Base-by-base conservation (phyloP, 2,329 filamentous ascomycete species). In the Myotisia sp. region DNA sequence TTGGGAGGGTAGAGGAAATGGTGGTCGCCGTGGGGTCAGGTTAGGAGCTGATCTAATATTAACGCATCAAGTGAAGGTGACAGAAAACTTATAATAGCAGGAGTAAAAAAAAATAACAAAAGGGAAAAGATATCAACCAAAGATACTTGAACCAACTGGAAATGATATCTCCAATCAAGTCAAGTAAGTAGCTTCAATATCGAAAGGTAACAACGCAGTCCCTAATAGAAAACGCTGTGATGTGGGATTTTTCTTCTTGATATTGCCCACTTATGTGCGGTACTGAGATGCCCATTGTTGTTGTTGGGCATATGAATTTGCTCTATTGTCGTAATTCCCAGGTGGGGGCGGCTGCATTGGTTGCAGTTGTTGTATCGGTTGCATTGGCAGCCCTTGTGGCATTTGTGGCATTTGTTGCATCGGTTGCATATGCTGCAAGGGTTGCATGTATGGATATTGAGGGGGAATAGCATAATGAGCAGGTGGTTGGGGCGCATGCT, bases 381-480 rank as follows among this genome's bases (percentile, higher is more conserved):
- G 29, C 29, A 34, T 24, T 5, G 14, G 9, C 14, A 23, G 10
- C 19, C 23, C 31, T 23, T 18, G n/a, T 9, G 13, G 31, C 5
- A 22, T 18, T 20, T 33, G 30, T 2, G 12, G 16, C 13, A 22
- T 24, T 19, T 35, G 33, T 26, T 35, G 31, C 16, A 26, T n/a
- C 13, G 21, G 31, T 7, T 13, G 21, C 14, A 19, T 17, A 26
- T 24, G n/a, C 3, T 27, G 31, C 12, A 20, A 19, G 22, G 35
- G 36, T 33, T 44, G 33, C 38, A 42, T 18, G 43, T 40, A 22
- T 34, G 21, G 29, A 20, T 44, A 27, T 33, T 33, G 23, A 37
- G 43, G 19, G 3, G 42, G 40, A 6, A 31, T 24, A 4, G 46
- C 52, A 26, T 51, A 54, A 40, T 53, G 58, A 40, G 53, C 58